Base-by-base conservation (phyloP, 768 basidiomycete species). In the Tylopilus felleus region DNA sequence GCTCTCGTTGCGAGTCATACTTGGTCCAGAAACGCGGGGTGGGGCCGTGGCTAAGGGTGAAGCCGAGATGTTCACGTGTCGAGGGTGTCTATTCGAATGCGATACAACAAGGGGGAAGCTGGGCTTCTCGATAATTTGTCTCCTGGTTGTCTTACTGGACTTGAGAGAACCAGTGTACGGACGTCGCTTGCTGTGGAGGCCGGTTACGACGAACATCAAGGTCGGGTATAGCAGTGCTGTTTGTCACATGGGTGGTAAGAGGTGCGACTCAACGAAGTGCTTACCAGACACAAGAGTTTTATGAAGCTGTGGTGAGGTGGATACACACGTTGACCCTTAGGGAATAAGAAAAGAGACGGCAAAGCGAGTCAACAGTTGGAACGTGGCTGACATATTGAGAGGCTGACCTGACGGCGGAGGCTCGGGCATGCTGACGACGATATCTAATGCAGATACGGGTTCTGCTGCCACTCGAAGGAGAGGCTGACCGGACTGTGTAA, bases 161-260 rank as follows among this genome's bases (percentile, higher is more conserved):
- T 47, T 54, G 46, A 19, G 22, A 6, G 42, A 19, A 28, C 19
- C 9, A 16, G 33, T 47, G 4, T 8, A 10, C 0, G 45, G 56
- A n/a, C 54, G 64, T 45, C 65, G 64, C 27, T 66, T 66, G 27
- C 58, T 63, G 23, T 66, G 51, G 38, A 64, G 52, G 16, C 53
- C 58, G 57, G 64, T 47, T 14, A 65, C 61, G 19, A 65, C 56
- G 31, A 66, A 66, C 61, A 66, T 66, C 12, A 51, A 46, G 33
- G 4, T n/a, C 23, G 31, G 16, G 31, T 27, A 42, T 60, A 38
- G 38, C 36, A 45, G 40, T 25, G 48, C 61, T 64, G 47, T 25
- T 31, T 27, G 50, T 64, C 49, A 65, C 33, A 60, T 64, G 22
- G 61, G 47, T 43, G 41, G 48, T 39, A 31, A 19, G 53, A 14